Evolutionary conservation across 1,284 basidiomycete genomes (phyloP).

Genomic region (Cutaneotrichosporon curvatum): DNA sequence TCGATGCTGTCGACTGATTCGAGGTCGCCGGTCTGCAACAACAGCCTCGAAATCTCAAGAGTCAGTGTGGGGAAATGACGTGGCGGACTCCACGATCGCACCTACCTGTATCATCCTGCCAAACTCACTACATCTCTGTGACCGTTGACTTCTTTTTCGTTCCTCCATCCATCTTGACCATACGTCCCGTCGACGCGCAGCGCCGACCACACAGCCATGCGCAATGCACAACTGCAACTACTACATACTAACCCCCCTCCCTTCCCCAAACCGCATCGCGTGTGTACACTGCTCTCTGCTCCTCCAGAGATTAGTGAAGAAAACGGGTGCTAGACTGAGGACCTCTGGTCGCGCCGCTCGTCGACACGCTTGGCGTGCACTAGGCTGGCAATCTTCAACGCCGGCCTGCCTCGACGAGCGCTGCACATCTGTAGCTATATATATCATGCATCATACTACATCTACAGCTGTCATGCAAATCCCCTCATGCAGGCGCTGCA

Average conservation of each 20-base stretch:
- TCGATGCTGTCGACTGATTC: too few species aligned
- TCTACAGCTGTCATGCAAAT: background rate
- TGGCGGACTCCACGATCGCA: too few species aligned
- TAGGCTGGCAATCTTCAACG: background rate
- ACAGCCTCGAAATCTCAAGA: too few species aligned
- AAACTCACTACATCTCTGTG: too few species aligned
- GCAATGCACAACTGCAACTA: too few species aligned
- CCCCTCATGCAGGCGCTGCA: background rate
- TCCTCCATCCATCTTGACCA: too few species aligned
- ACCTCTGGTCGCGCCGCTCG: slow-evolving; percentile 27
- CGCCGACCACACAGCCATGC: too few species aligned
- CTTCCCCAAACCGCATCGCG: slow-evolving; percentile 19
- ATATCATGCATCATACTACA: background rate
- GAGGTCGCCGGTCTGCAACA: too few species aligned
- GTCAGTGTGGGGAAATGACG: too few species aligned
- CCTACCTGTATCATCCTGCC: too few species aligned
- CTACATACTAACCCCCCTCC: background rate
- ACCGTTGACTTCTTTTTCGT: too few species aligned
- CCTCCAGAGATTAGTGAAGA: slow-evolving; percentile 37
- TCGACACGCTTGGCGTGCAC: slow-evolving; percentile 4
- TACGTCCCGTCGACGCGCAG: too few species aligned
- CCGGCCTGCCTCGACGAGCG: slow-evolving; percentile 6
- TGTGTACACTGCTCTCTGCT: slow-evolving; percentile 41
- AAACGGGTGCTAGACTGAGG: slow-evolving; percentile 42
- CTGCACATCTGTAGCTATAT: slow-evolving; percentile 12